Evolutionary conservation across 257 asterid genomes (phyloP), one percentile per base, ranked within the genome.

Genomic region (Gardenia jasminoides): DNA sequence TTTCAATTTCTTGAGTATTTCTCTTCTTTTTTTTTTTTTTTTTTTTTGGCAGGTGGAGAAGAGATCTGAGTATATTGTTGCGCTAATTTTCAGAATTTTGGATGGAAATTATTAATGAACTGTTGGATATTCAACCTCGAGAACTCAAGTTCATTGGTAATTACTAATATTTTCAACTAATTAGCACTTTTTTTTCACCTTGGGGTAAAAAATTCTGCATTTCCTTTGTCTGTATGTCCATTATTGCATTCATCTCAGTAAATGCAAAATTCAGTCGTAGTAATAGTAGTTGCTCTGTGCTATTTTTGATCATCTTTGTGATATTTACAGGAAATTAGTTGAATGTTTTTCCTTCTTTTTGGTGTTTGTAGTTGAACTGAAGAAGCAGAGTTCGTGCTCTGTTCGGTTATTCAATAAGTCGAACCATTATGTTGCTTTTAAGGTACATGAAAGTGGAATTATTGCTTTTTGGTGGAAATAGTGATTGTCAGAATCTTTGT

Each of bases 101-200:
- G 75, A 30, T 52, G 73, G 82, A 62, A 43, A 87, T 87, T 88
- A 73, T 72, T 83, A 66, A 43, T 19, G 80, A 84, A n/a, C 85
- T 84, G 72, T 76, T 87, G 67, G 90, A 84, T 59, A 78, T 87
- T 59, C 81, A 79, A 43, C 90, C 90, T 0, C 64, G 48, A 62
- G 90, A 87, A 50, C 82, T 87, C 80, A 69, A 78, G 72, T 82
- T 87, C 84, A 73, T 48, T 28, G 80, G 90, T 87, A 70, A 62
- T 85, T 59, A 36, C 41, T 36, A 30, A 30, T 28, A 20, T 13
- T 26, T 20, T 12, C 4, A 46, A 36, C 67, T 20, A 47, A 61
- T 8, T 19, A 22, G 24, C 65, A 58, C 28, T 22, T 8, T 7
- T 59, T 9, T 59, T 59, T 22, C 6, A 3, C 41, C 4, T 24